Percentiles rank a stretch among this genome's conserved stretches.
Conservation (phyloP, 257 asterid species). For the Prunella vulgaris region DNA sequence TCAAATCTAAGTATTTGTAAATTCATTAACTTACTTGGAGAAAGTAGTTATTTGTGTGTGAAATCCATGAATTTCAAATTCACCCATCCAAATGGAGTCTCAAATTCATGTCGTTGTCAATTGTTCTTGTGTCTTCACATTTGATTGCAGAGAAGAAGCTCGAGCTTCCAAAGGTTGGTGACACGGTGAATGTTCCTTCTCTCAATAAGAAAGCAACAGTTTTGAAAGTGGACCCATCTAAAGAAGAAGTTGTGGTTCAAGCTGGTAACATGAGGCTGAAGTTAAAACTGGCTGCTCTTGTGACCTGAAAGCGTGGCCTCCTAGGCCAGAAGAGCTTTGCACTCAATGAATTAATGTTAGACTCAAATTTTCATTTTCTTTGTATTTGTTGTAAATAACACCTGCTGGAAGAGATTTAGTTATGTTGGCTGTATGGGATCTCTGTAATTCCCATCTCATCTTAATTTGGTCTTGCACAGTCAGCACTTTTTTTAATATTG, state of each 20-base stretch:
- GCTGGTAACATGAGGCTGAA: conserved; percentile 83
- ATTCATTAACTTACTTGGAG: too few species aligned
- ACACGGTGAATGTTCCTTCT: conserved; percentile 70
- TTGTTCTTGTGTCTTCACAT: conserved; percentile 7
- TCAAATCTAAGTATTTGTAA: too few species aligned
- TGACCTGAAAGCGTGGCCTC: conserved; percentile 27
- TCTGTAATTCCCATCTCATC: conserved; percentile 1
- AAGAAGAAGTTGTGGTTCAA: conserved; percentile 69
- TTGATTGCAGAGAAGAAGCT: conserved; percentile 42
- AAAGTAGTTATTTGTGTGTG: too few species aligned
- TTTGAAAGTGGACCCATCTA: conserved; percentile 59
- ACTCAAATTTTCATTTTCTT: conserved; percentile 6
- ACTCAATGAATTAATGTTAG: not conserved
- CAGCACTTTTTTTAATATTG: not conserved
- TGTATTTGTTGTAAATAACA: not conserved
- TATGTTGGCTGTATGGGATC: not conserved
- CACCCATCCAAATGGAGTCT: too few species aligned
- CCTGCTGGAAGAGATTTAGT: conserved; percentile 15
- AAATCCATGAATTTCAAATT: too few species aligned
- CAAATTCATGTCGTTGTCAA: not conserved
- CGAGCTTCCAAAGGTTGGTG: conserved; percentile 67
- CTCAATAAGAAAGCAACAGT: conserved; percentile 63
- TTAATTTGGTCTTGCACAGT: not conserved
- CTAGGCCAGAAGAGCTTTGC: conserved; percentile 5
- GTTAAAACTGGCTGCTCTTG: conserved; percentile 55